phyloP scores from a whole-genome alignment of 257 asterid genomes.

The Marsdenia floribunda region DNA sequence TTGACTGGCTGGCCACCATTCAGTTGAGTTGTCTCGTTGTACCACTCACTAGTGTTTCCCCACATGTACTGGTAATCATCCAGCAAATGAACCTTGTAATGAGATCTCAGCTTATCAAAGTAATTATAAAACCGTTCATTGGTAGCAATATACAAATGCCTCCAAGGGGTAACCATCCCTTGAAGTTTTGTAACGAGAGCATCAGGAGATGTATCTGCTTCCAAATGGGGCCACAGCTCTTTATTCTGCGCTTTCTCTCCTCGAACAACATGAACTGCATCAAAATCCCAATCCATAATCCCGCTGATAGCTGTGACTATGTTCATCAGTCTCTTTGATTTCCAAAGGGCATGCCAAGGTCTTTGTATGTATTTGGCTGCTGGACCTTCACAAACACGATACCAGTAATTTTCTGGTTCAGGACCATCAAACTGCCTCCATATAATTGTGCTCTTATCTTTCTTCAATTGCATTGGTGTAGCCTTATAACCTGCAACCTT shows the following conservation, averaged over 20 bases:
- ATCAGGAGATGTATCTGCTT: slow-evolving; percentile 86
- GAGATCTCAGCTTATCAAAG: slow-evolving; percentile 92
- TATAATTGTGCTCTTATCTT: slow-evolving; percentile 70
- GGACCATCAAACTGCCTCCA: slow-evolving; percentile 74
- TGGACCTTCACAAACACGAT: slow-evolving; percentile 91
- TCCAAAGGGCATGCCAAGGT: slow-evolving; percentile 88
- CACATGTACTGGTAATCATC: slow-evolving; percentile 77
- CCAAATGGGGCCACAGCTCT: slow-evolving; percentile 77
- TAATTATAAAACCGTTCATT: slow-evolving; percentile 80
- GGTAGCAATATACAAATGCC: slow-evolving; percentile 81
- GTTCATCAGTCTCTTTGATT: slow-evolving; percentile 87
- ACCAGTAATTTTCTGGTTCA: slow-evolving; percentile 92
- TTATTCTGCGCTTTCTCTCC: slow-evolving; percentile 80
- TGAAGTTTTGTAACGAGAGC: slow-evolving; percentile 61
- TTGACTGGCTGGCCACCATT: slow-evolving; percentile 71
- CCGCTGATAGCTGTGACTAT: slow-evolving; percentile 90
- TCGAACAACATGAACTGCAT: slow-evolving; percentile 85
- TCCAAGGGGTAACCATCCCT: slow-evolving; percentile 57
- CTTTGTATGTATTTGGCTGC: slow-evolving; percentile 68
- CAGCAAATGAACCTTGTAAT: slow-evolving; percentile 80
- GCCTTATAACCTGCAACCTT: slow-evolving; percentile 59
- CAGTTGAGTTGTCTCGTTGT: slow-evolving; percentile 61
- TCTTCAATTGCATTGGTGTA: slow-evolving; percentile 64
- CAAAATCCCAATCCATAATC: slow-evolving; percentile 98
- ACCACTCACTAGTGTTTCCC: slow-evolving; percentile 92